These are phyloP conservation scores for Russula compacta DNA, from an alignment of 768 basidiomycete species.

Conservation along the genomic window DNA sequence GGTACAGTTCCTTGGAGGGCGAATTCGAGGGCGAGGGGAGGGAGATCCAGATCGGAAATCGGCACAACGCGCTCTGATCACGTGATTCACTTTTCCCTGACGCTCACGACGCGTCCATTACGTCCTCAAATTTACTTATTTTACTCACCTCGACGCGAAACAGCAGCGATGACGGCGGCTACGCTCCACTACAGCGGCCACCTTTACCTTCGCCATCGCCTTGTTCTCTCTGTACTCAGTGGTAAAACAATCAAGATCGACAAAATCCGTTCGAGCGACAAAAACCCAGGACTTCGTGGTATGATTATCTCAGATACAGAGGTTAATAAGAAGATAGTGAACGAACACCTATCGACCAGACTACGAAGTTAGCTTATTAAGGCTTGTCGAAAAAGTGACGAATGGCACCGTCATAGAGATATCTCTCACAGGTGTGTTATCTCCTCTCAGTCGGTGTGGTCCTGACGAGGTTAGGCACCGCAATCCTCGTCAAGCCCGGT, in stretches of 20 bases:
- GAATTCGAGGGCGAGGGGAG: not conserved
- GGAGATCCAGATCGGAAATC: not conserved
- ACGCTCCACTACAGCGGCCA: constrained; percentile 65
- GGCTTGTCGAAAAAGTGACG: constrained; percentile 81
- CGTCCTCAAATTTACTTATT: not conserved
- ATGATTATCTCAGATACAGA: constrained; percentile 12
- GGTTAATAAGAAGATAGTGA: not conserved
- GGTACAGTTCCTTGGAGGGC: not conserved
- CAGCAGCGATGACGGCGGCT: not conserved
- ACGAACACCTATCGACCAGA: constrained; percentile 41
- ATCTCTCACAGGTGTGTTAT: constrained; percentile 73
- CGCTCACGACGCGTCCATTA: constrained; percentile 12
- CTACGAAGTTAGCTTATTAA: constrained; percentile 84
- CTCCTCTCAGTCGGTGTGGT: not conserved
- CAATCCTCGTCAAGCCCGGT: constrained; percentile 87
- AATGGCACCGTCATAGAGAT: constrained; percentile 96
- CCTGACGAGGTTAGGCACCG: constrained; percentile 53
- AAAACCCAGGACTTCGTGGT: constrained; percentile 94
- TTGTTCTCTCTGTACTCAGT: constrained; percentile 84
- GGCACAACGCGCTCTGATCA: not conserved
- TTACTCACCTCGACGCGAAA: too few species aligned
- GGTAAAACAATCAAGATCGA: constrained; percentile 80
- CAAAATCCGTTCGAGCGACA: constrained; percentile 83
- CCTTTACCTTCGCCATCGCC: constrained; percentile 69
- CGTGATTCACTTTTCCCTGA: not conserved